Conservation (phyloP, 2,329 filamentous ascomycete genomes). For the Sclerotinia trifoliorum region DNA sequence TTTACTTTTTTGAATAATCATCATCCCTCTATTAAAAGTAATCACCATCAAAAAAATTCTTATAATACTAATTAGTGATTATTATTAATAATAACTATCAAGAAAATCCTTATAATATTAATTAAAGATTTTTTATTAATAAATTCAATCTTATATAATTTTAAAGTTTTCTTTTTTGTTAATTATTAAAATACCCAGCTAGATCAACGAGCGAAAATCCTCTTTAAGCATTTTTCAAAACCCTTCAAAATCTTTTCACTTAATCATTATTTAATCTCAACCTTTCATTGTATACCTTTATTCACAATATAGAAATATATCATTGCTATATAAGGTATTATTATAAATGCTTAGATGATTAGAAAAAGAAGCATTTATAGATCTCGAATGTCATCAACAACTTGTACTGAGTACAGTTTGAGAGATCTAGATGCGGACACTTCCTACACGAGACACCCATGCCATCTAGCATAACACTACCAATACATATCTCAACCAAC, state of each 20-base stretch:
- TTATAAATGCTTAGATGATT: background rate
- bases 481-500: background rate
- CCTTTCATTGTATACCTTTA: background rate
- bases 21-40: too few species aligned
- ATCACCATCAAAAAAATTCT: too few species aligned
- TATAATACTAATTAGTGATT: too few species aligned
- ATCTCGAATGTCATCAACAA: background rate
- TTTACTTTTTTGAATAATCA: too few species aligned
- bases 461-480: background rate
- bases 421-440: background rate
- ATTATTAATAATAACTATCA: too few species aligned
- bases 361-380: background rate
- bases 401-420: rapidly evolving
- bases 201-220: background rate
- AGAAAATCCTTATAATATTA: too few species aligned
- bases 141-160: too few species aligned
- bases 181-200: too few species aligned
- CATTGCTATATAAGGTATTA: background rate
- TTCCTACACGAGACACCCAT: rapidly evolving
- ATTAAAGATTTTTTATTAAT: too few species aligned
- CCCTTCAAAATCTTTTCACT: background rate
- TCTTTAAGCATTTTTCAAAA: background rate
- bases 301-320: background rate
- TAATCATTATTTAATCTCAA: rapidly evolving
- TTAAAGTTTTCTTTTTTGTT: too few species aligned